These are phyloP conservation scores for Malus domestica DNA, from an alignment of 306 rosid species.

Conservation along the genomic window ASM211411v1 NC_041796.1:8517001-8517500, in stretches of 20 bases:
- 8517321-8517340: neutral
- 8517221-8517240: neutral
- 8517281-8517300: neutral
- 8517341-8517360: neutral
- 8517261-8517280: neutral
- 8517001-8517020: constrained; percentile 11
- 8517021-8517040: neutral
- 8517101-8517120: neutral
- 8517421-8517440: neutral
- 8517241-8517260: neutral
- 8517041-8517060: constrained; percentile 6
- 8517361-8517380: neutral
- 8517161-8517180: neutral
- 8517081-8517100: neutral
- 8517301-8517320: neutral
- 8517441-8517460: neutral
- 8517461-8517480: constrained; percentile 6
- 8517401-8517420: neutral
- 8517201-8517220: neutral
- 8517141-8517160: neutral
- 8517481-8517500: constrained; percentile 28
- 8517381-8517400: too few relatives aligned
- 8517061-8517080: constrained; percentile 14
- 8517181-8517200: neutral
- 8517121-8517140: neutral